Evolutionary conservation across 106 monocot species (phyloP).

Genomic region (Phalaenopsis aphrodite): DNA sequence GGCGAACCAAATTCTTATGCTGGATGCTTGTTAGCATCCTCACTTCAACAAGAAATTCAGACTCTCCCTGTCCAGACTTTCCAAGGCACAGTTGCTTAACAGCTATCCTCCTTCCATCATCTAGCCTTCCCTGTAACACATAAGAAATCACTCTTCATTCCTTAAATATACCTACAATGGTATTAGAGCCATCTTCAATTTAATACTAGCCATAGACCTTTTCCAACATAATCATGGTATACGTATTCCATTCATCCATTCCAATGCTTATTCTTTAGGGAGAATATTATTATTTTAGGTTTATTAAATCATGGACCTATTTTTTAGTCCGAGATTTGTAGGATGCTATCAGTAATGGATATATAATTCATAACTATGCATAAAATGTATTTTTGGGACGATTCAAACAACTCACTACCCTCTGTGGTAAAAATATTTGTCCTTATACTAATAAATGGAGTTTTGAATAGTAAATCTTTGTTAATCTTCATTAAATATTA

Average conservation of each 20-base stretch:
- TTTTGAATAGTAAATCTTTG: neutral
- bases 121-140: conserved; percentile 28
- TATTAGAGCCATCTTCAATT: no score
- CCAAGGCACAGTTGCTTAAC: conserved; percentile 42
- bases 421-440: neutral
- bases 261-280: no score
- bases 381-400: no score
- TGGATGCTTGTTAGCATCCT: conserved; percentile 47
- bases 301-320: no score
- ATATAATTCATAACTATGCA: no score
- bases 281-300: no score
- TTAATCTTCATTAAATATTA: neutral
- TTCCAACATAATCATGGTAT: no score
- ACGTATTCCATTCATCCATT: no score
- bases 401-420: neutral
- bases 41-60: conserved; percentile 47
- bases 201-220: no score
- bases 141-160: neutral
- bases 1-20: conserved; percentile 46
- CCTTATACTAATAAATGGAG: neutral
- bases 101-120: conserved; percentile 38
- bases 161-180: no score
- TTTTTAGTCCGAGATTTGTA: no score
- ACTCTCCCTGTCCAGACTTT: conserved; percentile 45
- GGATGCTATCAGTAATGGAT: no score